Evolutionary conservation across 2,329 filamentous ascomycete species (phyloP), one percentile per base, ranked within the genome.

Genomic region (Colletotrichum truncatum): DNA sequence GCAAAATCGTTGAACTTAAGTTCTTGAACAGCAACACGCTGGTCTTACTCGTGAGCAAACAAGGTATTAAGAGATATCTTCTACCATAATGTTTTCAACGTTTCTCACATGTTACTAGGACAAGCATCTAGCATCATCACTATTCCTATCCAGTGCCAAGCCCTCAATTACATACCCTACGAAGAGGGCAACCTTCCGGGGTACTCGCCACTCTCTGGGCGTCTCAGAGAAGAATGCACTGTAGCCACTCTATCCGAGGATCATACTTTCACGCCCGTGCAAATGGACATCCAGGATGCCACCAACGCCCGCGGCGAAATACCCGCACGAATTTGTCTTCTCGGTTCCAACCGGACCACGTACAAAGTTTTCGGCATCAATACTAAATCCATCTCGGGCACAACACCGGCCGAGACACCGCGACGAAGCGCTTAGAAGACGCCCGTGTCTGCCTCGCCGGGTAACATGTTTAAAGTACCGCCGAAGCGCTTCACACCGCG

Each of bases 21-120:
- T 93, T 94, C 71, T 82, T 92, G 43, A 84, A 91, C 70, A 87
- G 91, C 59, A 76, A 82, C 11, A 82, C 79, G 0, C 74, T 94
- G 2, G 81, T 93, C 56, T 69, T 92, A 2, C 82, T 94, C 2
- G 76, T 86, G 84, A 76, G 72, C 74, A 43, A 69, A 55, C 23
- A 72, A 70, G 79, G 84, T 82, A 71, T 41, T 12, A 5, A 11
- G 16, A 21, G 11, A 5, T 21, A 21, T 16, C 39, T 25, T 21
- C 12, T 25, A 43, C 18, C 9, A 43, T 38, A 9, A 25, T 4
- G 14, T 21, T 43, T 10, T 21, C 39, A 21, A 23, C 21, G 11
- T 3, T 43, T 10, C 11, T 12, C 12, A n/a, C n/a, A n/a, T n/a
- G n/a, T n/a, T 23, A 38, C 2, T 28, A 77, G 75, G 74, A n/a